Evolutionary conservation across 2,329 filamentous ascomycete genomes (phyloP), one percentile per base, ranked within the genome.

Genomic region (Pseudopyricularia javanii): DNA sequence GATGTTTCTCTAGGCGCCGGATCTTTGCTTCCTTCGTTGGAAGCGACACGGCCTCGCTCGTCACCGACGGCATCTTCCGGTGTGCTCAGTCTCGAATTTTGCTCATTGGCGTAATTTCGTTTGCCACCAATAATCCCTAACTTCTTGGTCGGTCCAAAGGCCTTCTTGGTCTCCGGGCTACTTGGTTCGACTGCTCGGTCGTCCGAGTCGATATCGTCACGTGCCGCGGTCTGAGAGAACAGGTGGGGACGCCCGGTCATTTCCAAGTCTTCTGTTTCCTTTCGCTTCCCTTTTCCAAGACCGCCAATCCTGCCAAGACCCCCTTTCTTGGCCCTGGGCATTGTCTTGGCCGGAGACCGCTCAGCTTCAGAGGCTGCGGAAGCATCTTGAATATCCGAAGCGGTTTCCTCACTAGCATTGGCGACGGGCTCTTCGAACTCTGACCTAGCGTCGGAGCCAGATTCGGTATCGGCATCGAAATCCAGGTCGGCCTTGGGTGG

Each of bases 311-410:
- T 67, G 1, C 73, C 72, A 14, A 75, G 58, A 0, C 63, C 66
- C 1, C 63, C 60, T 11, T 34, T 43, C 40, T 45, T 45, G 40
- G 40, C 40, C 20, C 24, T 22, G 40, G 20, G n/a, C 20, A 20
- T 26, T 9, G 61, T 50, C 15, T 60, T 63, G 2, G 62, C 54
- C 1, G 60, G 56, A 11, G 64, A 55, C 4, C 59, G 51, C 14
- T 22, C n/a, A 26, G 65, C 65, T 1, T 68, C 68, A 15, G 62
- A 61, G 24, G 65, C 65, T 1, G 67, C 68, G n/a, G 62, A 61
- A 24, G 72, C 71, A 8, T 72, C 74, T 15, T 69, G 72, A 12
- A 71, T 74, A 43, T 73, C 71, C 7, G 65, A 68, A 22, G 64
- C 66, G 17, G 45, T 45, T 74, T 73, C 71, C 8, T 65, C 67